These are phyloP conservation scores for Cadophora malorum DNA, from an alignment of 2,329 filamentous ascomycete genomes.

Conservation along the genomic window DNA sequence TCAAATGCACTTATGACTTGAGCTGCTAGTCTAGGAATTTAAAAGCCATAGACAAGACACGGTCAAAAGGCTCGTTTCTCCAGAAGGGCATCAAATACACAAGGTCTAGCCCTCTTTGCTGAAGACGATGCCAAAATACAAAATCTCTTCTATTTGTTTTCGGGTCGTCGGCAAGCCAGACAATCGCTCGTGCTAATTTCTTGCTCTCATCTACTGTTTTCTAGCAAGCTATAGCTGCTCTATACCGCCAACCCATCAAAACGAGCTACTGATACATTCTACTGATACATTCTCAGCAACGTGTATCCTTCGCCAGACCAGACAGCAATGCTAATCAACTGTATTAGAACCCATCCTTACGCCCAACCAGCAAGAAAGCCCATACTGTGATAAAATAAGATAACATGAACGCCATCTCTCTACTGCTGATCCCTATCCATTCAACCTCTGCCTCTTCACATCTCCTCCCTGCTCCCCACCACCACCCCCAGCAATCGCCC, in stretches of 20 bases:
- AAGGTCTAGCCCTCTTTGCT: too few relatives aligned
- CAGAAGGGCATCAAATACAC: neutral
- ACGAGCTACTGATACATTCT: neutral
- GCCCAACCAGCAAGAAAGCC: neutral
- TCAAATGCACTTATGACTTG: too few relatives aligned
- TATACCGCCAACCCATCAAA: neutral
- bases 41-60: too few relatives aligned
- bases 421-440: constrained; percentile 25
- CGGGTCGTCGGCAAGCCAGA: neutral
- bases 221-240: neutral
- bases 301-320: neutral
- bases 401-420: neutral
- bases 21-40: too few relatives aligned
- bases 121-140: neutral
- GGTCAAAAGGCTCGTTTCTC: neutral
- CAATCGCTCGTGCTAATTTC: neutral
- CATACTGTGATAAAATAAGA: constrained; percentile 4
- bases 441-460: constrained; percentile 45
- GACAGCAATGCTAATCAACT: neutral
- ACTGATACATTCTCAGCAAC: constrained; percentile 4
- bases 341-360: neutral
- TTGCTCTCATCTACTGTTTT: neutral
- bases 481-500: constrained; percentile 25
- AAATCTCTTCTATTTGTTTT: neutral
- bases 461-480: constrained; percentile 36